These are phyloP conservation scores for Beauveria pseudobassiana DNA, from an alignment of 2,329 filamentous ascomycete species.

Conservation along the genomic window DNA sequence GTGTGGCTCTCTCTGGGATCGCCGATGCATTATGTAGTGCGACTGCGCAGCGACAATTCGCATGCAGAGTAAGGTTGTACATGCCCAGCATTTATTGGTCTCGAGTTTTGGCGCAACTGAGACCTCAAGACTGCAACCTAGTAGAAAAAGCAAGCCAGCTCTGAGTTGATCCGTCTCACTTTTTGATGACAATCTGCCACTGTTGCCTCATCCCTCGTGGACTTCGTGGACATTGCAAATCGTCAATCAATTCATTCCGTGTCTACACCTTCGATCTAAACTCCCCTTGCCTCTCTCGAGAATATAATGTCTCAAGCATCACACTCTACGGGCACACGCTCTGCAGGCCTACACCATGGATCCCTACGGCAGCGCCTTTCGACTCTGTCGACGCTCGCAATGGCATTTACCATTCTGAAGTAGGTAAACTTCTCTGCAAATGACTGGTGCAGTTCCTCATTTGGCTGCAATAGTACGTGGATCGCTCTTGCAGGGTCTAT, in stretches of 20 bases:
- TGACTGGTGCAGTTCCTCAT: neutral
- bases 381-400: conserved; percentile 30
- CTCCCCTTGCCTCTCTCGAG: too few species aligned
- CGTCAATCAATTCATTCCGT: too few species aligned
- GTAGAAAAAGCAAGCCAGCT: neutral
- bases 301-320: neutral
- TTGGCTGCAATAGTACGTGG: conserved; percentile 18
- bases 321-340: neutral
- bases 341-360: conserved; percentile 14
- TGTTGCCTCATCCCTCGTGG: too few species aligned
- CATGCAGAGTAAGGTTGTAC: too few species aligned
- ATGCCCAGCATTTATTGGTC: neutral
- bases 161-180: neutral
- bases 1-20: neutral
- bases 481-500: conserved; percentile 35
- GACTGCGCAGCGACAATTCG: neutral
- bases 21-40: neutral
- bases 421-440: conserved; percentile 2
- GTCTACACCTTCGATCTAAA: too few species aligned
- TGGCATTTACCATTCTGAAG: conserved; percentile 40
- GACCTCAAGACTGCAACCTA: neutral
- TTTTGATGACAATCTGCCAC: neutral
- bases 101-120: neutral
- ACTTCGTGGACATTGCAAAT: too few species aligned
- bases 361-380: conserved; percentile 27